phyloP scores from a whole-genome alignment of 768 basidiomycete genomes.

The Clathrus columnatus region DNA sequence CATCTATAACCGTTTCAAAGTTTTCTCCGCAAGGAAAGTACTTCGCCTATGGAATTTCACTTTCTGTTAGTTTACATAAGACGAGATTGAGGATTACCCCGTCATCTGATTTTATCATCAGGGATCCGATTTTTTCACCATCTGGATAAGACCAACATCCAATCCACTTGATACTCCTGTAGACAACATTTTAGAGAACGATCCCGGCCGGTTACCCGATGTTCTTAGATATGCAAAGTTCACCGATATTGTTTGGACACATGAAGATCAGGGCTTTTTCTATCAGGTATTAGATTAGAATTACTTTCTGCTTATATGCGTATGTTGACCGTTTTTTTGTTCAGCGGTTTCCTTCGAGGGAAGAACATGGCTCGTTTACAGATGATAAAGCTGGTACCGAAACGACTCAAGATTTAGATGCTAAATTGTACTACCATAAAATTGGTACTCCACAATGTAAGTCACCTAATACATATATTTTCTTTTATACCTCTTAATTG shows the following conservation, averaged over 20 bases:
- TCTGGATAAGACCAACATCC: conserved; percentile 58
- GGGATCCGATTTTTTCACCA: conserved; percentile 67
- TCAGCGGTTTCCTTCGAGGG: conserved; percentile 49
- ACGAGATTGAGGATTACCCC: conserved; percentile 5
- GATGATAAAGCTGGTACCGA: conserved; percentile 50
- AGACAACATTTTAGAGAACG: conserved; percentile 42
- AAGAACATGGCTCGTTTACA: conserved; percentile 34
- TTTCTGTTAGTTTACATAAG: conserved; percentile 42
- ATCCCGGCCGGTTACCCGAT: conserved; percentile 49
- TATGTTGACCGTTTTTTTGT: neutral
- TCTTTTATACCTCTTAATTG: neutral
- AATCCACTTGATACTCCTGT: conserved; percentile 43
- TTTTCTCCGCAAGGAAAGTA: conserved; percentile 63
- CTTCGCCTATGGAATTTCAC: conserved; percentile 69
- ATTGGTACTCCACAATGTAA: conserved; percentile 63
- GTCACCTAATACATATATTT: neutral
- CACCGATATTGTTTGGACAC: conserved; percentile 62
- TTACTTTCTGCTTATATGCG: neutral
- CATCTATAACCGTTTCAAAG: conserved; percentile 45
- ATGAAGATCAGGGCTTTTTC: conserved; percentile 76
- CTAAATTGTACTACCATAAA: conserved; percentile 69
- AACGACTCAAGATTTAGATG: conserved; percentile 54
- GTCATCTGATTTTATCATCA: conserved; percentile 19
- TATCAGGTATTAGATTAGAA: conserved; percentile 50
- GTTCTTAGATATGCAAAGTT: conserved; percentile 73